Evolutionary conservation across 1,139 yeast genomes (phyloP), one percentile per base, ranked within the genome.

Genomic region (Pichia sp.): DNA sequence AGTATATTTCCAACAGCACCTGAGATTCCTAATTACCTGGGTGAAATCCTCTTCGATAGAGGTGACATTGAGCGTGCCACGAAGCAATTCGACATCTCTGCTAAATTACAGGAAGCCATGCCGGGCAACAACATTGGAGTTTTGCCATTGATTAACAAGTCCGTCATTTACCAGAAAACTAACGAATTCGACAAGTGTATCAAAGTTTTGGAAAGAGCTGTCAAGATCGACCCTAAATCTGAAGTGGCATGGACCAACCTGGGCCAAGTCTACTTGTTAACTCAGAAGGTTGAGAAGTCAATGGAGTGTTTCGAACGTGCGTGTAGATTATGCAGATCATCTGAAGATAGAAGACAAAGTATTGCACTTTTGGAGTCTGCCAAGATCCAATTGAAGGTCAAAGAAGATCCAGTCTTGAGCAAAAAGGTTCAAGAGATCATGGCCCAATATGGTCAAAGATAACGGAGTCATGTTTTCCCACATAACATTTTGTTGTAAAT

Each of bases 11-110:
- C 96, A 62, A 80, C 93, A 36, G 79, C 86, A 49, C 89, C 97
- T 51, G 97, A 89, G 70, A 87, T 90, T 62, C 96, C 95, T 72
- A 91, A 90, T 74, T 95, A 91, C 71, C 89, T 84, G 66, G 99
- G 98, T 66, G 99, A 93, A 74, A 85, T 93, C 50, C 77, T 91
- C 65, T 83, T 90, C 58, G 98, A 93, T 67, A 80, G 81, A 63
- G 86, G 87, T 63, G 87, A 87, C 61, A 74, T 79, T 55, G 78
- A 72, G 44, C 85, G 79, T 58, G 96, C 99, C 55, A 72, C 82
- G 55, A 82, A 82, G 68, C 93, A 90, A 74, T 93, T 90, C 68
- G 96, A 91, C 61, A 79, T 80, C 64, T 91, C 99, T 53, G 84
- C 85, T 53, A 83, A 88, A 68, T 76, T 93, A 66, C 98, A 91